Evolutionary conservation across 495 filamentous ascomycete species (phyloP).

Genomic region (Aspergillus campestris): DNA sequence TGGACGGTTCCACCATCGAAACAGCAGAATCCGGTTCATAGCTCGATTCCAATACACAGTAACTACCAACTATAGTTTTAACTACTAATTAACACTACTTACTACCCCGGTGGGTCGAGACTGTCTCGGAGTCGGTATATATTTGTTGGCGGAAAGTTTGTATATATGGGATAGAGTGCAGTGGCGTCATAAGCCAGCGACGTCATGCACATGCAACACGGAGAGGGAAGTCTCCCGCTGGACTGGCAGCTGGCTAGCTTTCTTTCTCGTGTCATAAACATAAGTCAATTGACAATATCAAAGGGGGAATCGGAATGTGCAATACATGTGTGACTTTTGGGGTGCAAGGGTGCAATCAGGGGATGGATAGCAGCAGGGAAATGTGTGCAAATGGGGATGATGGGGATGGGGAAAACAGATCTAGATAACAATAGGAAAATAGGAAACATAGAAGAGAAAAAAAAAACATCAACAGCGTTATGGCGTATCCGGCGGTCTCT

Average conservation of each 20-base stretch:
- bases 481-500: conserved; percentile 3
- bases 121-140: no score
- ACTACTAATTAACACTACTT: no score
- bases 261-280: background rate
- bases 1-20: no score
- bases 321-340: conserved; percentile 6
- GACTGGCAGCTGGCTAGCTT: no score
- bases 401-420: conserved; percentile 1
- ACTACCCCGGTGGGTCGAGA: no score
- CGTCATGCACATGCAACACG: no score
- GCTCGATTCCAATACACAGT: no score
- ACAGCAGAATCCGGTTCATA: no score
- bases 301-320: conserved; percentile 5
- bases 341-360: conserved; percentile 16
- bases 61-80: no score
- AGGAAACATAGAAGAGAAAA: conserved; percentile 2
- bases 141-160: background rate
- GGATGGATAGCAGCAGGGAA: background rate
- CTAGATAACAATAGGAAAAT: conserved; percentile 5
- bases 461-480: conserved; percentile 5
- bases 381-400: background rate
- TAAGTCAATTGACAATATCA: conserved; percentile 4
- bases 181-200: no score
- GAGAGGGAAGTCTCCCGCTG: no score
- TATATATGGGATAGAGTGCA: background rate